These are phyloP conservation scores for Paxillus rubicundulus DNA, from an alignment of 768 basidiomycete genomes.

Conservation along the genomic window DNA sequence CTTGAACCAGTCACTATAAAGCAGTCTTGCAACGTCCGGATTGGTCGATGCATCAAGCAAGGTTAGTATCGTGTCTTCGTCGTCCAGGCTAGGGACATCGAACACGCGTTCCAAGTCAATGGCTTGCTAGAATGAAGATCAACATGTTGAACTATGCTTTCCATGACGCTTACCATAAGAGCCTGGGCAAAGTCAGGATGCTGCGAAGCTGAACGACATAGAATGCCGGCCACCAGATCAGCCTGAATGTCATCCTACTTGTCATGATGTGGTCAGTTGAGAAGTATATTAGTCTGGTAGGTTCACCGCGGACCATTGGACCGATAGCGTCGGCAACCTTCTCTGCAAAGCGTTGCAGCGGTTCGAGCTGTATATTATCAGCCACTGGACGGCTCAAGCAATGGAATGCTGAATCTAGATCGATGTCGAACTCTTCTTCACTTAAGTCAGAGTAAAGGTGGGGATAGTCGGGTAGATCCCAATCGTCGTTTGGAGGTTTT, in stretches of 20 bases:
- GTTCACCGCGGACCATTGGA: slow-evolving; percentile 46
- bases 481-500: slow-evolving; percentile 76
- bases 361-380: slow-evolving; percentile 51
- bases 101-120: slow-evolving; percentile 56
- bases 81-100: slow-evolving; percentile 48
- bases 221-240: slow-evolving; percentile 57
- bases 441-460: slow-evolving; percentile 63
- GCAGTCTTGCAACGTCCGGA: slow-evolving; percentile 55
- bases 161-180: slow-evolving; percentile 41
- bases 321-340: slow-evolving; percentile 54
- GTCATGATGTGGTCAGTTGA: slow-evolving; percentile 3
- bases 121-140: slow-evolving; percentile 44
- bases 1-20: slow-evolving; percentile 39
- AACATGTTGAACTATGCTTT: background rate
- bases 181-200: slow-evolving; percentile 42
- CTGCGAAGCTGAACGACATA: slow-evolving; percentile 67
- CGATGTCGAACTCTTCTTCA: slow-evolving; percentile 47
- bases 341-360: slow-evolving; percentile 52
- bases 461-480: slow-evolving; percentile 74
- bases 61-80: slow-evolving; percentile 49
- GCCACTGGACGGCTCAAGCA: slow-evolving; percentile 56
- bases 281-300: background rate
- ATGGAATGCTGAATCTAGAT: slow-evolving; percentile 56
- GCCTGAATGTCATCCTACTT: slow-evolving; percentile 53
- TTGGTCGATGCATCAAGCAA: slow-evolving; percentile 68